phyloP scores from a whole-genome alignment of 768 basidiomycete species.

The Lentinula raphanica region DNA sequence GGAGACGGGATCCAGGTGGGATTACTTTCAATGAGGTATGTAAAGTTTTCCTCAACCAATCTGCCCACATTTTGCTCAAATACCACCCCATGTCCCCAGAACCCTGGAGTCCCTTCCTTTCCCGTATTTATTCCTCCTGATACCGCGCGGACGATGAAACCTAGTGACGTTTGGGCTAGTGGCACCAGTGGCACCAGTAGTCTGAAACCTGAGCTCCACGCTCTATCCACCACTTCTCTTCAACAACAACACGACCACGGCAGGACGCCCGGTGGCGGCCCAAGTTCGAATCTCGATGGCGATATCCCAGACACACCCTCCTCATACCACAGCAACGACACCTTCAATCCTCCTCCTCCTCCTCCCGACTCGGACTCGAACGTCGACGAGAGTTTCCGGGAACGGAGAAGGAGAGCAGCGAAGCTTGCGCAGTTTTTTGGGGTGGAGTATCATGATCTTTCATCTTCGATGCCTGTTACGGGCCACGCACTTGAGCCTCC shows the following conservation, averaged over 20 bases:
- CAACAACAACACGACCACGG: too few species aligned
- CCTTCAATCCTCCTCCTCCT: not conserved
- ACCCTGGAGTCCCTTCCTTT: not conserved
- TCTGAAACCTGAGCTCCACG: too few species aligned
- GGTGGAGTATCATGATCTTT: conserved; percentile 42
- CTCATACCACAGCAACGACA: not conserved
- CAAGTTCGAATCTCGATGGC: not conserved
- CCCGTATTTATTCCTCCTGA: not conserved
- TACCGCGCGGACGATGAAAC: not conserved
- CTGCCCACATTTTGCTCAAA: too few species aligned
- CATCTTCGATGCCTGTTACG: conserved; percentile 16
- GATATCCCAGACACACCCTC: not conserved
- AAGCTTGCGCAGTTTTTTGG: conserved; percentile 58
- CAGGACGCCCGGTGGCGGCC: not conserved
- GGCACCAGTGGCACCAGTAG: too few species aligned
- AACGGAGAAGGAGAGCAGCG: conserved; percentile 41
- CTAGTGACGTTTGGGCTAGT: not conserved
- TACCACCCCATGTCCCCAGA: too few species aligned
- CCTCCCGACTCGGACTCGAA: not conserved
- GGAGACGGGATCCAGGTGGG: not conserved
- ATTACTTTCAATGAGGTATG: not conserved
- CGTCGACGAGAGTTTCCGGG: conserved; percentile 15
- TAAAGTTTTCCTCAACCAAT: too few species aligned
- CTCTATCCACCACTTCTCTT: not conserved
- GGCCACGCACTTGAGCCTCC: not conserved